Evolutionary conservation across 257 asterid species (phyloP).

Genomic region (Verbena officinalis): DNA sequence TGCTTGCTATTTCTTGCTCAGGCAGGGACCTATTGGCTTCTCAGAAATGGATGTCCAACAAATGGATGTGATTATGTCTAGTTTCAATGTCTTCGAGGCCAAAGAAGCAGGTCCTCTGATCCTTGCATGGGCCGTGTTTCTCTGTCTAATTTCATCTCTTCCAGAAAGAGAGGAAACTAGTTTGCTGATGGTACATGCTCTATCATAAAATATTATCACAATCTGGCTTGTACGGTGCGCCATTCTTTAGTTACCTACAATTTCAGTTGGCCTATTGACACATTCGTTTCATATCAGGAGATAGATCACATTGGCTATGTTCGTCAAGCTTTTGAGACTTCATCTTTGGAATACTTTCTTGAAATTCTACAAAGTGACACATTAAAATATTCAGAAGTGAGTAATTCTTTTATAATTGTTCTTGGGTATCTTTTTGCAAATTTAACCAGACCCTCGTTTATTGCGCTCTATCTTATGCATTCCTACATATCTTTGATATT

Average conservation of each 20-base stretch:
- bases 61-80: conserved; percentile 65
- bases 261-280: conserved; percentile 19
- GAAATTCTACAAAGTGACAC: conserved; percentile 75
- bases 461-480: neutral
- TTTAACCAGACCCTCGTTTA: neutral
- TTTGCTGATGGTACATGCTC: conserved; percentile 60
- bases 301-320: conserved; percentile 78
- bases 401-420: conserved; percentile 33
- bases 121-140: conserved; percentile 96
- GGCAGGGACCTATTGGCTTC: conserved; percentile 75
- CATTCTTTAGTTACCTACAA: conserved; percentile 4
- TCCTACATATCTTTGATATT: conserved; percentile 15
- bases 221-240: conserved; percentile 18
- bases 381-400: conserved; percentile 78
- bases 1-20: conserved; percentile 44
- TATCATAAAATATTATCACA: conserved; percentile 23
- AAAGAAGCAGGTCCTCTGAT: conserved; percentile 87
- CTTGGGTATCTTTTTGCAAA: conserved; percentile 16
- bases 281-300: conserved; percentile 63
- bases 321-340: conserved; percentile 92
- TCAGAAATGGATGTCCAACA: conserved; percentile 77
- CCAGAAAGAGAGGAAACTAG: conserved; percentile 69
- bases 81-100: conserved; percentile 56
- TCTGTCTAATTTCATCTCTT: conserved; percentile 84
- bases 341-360: conserved; percentile 69